These are phyloP conservation scores for Dactylorhiza incarnata DNA, from an alignment of 106 monocot species.

Conservation along the genomic window DNA sequence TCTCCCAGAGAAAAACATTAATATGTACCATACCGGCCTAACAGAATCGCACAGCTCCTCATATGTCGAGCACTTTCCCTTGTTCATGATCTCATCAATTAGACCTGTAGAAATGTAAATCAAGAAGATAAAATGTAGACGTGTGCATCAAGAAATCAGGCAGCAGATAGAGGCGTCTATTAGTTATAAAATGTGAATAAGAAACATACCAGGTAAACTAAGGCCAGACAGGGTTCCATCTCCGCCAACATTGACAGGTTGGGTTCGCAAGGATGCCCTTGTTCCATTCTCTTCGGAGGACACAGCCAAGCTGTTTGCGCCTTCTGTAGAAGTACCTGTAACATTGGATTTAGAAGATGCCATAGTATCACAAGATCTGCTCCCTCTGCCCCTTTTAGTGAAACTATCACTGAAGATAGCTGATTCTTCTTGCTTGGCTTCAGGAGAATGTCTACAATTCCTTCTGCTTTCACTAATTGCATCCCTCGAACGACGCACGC, in stretches of 20 bases:
- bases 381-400: conserved; percentile 31
- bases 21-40: conserved; percentile 36
- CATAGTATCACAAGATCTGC: conserved; percentile 23
- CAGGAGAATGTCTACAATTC: conserved; percentile 22
- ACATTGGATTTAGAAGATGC: conserved; percentile 25
- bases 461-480: conserved; percentile 35
- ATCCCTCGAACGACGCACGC: conserved; percentile 33
- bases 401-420: conserved; percentile 14
- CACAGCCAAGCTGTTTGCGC: conserved; percentile 13
- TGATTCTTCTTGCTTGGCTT: conserved; percentile 28
- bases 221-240: conserved; percentile 10
- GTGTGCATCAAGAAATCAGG: neutral
- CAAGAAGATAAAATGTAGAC: neutral
- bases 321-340: conserved; percentile 16
- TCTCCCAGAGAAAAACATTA: neutral
- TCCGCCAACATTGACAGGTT: conserved; percentile 29
- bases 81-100: conserved; percentile 70
- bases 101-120: conserved; percentile 41
- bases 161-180: neutral
- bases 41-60: conserved; percentile 75
- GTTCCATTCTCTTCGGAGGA: conserved; percentile 23
- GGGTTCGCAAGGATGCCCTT: conserved; percentile 15
- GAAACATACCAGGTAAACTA: conserved; percentile 62
- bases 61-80: conserved; percentile 41
- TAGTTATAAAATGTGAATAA: neutral